Percentiles rank a stretch among this genome's conserved stretches.
phyloP scores from a whole-genome alignment of 371 early-diverging fungal genomes.

The Syncephalis plumigaleata region DNA sequence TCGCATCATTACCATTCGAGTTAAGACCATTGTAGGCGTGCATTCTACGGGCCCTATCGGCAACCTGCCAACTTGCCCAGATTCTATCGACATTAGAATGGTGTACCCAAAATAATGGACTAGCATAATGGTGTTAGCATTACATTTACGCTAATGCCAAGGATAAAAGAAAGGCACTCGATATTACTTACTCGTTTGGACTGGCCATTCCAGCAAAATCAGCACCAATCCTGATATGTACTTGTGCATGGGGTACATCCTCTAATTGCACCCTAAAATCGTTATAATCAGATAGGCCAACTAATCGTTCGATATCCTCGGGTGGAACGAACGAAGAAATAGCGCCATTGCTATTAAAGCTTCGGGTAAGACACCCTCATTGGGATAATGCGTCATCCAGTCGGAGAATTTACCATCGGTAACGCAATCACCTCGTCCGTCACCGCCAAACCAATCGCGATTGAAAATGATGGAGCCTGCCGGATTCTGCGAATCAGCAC shows the following conservation, averaged over 20 bases:
- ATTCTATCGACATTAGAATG: constrained; percentile 33
- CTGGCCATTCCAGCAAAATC: constrained; percentile 3
- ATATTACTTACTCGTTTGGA: constrained; percentile 1
- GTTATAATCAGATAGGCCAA: not conserved
- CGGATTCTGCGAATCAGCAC: constrained; percentile 7
- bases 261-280: not conserved
- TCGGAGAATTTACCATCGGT: constrained; percentile 3
- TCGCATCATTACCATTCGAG: too few species aligned
- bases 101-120: constrained; percentile 14
- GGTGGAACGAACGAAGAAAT: too few species aligned
- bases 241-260: not conserved
- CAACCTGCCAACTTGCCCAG: constrained; percentile 24
- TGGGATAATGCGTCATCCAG: constrained; percentile 3
- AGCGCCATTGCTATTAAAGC: too few species aligned
- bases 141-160: not conserved
- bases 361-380: too few species aligned
- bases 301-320: too few species aligned
- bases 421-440: constrained; percentile 9
- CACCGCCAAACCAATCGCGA: constrained; percentile 6
- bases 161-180: not conserved
- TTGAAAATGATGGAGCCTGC: constrained; percentile 1
- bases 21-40: constrained; percentile 2
- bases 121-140: not conserved
- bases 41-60: not conserved
- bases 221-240: constrained; percentile 4